Evolutionary conservation across 441 rosid species (phyloP).

Genomic region (Eruca vesicaria): DNA sequence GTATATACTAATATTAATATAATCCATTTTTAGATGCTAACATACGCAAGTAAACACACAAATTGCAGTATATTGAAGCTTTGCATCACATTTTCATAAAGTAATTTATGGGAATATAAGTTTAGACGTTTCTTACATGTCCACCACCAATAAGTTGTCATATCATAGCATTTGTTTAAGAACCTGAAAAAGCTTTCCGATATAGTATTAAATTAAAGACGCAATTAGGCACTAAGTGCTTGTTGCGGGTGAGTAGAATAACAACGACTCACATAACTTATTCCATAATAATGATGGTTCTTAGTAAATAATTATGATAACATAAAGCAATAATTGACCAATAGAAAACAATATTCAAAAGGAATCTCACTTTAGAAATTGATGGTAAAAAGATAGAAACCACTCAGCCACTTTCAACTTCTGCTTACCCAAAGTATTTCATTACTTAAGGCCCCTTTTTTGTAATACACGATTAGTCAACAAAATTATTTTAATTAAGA

Average conservation of each 20-base stretch:
- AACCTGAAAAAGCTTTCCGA: neutral
- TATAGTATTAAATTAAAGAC: constrained; percentile 8
- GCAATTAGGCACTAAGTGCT: constrained; percentile 28
- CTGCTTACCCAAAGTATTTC: constrained; percentile 36
- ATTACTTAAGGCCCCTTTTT: constrained; percentile 12
- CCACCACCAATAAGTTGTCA: constrained; percentile 25
- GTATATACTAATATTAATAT: neutral
- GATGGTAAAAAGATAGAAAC: constrained; percentile 26
- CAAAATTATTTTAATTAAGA: neutral
- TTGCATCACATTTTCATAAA: neutral
- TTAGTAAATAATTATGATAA: constrained; percentile 1
- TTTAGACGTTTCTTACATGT: constrained; percentile 34
- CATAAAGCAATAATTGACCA: constrained; percentile 16
- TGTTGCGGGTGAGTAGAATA: constrained; percentile 36
- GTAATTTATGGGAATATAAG: neutral
- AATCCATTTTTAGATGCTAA: neutral
- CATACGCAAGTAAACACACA: neutral
- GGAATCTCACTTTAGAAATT: constrained; percentile 9
- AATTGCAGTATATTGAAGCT: neutral
- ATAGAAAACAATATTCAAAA: neutral
- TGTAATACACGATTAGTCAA: constrained; percentile 5
- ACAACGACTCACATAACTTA: constrained; percentile 22
- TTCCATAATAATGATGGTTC: constrained; percentile 3
- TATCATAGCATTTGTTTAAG: constrained; percentile 5
- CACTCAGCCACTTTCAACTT: constrained; percentile 35